Conservation (phyloP, 192 early-diverging fungal species). For the Haplosporangium gracile region DNA sequence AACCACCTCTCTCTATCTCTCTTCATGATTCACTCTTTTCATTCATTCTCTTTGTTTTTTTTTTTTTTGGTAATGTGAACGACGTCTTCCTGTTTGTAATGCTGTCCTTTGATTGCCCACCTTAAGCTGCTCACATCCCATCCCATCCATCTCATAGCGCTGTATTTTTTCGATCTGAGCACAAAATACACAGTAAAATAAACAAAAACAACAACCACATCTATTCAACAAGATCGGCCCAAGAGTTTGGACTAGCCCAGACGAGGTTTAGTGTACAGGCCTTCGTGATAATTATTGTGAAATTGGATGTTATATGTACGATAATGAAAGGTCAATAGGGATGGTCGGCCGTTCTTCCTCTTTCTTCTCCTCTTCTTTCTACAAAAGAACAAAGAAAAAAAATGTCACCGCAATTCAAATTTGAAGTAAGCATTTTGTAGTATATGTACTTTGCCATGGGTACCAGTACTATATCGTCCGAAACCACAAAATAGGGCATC, state of each 20-base stretch:
- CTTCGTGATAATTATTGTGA: not conserved
- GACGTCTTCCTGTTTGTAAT: not conserved
- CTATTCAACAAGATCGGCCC: not conserved
- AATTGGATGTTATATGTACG: not conserved
- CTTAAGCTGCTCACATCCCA: not conserved
- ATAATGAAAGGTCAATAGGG: not conserved
- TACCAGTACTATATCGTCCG: not conserved
- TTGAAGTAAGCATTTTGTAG: not conserved
- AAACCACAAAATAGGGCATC: conserved; percentile 1
- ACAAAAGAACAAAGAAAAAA: too few relatives aligned
- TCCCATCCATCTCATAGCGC: not conserved
- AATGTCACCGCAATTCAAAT: too few relatives aligned
- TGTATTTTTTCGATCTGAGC: conserved; percentile 3
- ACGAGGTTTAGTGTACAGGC: not conserved
- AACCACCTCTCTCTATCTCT: not conserved
- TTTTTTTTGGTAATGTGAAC: not conserved
- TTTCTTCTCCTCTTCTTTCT: too few relatives aligned
- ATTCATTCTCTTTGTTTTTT: not conserved
- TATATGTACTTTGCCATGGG: not conserved
- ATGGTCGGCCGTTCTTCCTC: too few relatives aligned
- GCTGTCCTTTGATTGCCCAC: not conserved
- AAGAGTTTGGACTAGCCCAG: conserved; percentile 3
- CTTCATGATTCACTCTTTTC: not conserved
- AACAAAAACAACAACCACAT: not conserved
- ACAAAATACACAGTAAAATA: not conserved